Base-by-base conservation (phyloP, 1,139 yeast genomes). In the Geotrichum citri-aurantii region DNA sequence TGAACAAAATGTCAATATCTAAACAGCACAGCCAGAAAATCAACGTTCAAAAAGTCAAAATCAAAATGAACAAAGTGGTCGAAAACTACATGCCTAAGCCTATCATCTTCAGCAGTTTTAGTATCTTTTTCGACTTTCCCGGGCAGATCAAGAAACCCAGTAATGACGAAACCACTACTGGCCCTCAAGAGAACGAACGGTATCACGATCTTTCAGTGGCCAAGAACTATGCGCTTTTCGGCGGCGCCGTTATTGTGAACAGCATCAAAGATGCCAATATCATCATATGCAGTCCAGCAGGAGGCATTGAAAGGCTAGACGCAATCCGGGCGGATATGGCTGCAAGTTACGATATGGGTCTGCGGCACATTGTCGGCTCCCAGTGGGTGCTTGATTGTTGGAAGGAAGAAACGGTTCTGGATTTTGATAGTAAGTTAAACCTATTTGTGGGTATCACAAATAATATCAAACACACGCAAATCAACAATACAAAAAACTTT, bases 321-420 rank as follows among this genome's bases (percentile, higher is more conserved):
- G 52, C 53, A 21, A 21, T 63, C 11, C 57, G 57, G 1, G 52
- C 56, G 10, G 52, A 49, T 3, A 57, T 57, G 33, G 27, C 62
- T 21, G 58, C 51, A 51, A 55, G 46, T 26, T 51, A 52, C 19
- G 24, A 19, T 27, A 52, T 60, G 55, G 58, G 56, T 12, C 61
- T 37, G 19, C 44, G 44, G 14, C 44, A 65, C 7, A 59, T 69
- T 11, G 72, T 71, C 2, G 54, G 63, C 2, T 52, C 65, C 11
- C 52, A 57, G 0, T 69, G 74, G 74, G 58, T 72, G 12, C 11
- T 48, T 31, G 57, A 61, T n/a, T 55, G 68, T 59, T 67, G 73
- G 73, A 52, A 56, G 12, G 68, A 64, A 50, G 52, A 56, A 26
- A 63, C 67, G 5, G 44, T 64, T 33, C 52, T 66, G 6, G 62